These are phyloP conservation scores for Aspergillus fischeri DNA, from an alignment of 2,329 filamentous ascomycete genomes.

Conservation along the genomic window DNA sequence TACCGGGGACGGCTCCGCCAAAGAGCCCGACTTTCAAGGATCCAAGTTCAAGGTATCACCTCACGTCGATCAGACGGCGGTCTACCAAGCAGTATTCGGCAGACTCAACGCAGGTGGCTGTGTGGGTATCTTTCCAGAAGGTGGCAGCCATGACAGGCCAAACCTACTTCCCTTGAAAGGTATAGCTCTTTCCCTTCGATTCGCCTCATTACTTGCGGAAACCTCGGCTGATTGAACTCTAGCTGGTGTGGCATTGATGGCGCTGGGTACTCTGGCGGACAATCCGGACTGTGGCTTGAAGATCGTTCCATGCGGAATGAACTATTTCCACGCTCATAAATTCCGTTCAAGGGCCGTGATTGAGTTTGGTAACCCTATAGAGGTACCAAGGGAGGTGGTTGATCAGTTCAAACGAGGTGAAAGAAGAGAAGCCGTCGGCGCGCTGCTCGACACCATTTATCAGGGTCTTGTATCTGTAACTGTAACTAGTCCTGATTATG, in stretches of 20 bases:
- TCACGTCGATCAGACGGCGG: constrained; percentile 87
- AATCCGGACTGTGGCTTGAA: constrained; percentile 84
- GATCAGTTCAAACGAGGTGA: constrained; percentile 80
- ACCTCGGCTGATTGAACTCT: constrained; percentile 10
- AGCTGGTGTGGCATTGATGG: constrained; percentile 97
- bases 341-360: constrained; percentile 94
- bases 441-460: constrained; percentile 81
- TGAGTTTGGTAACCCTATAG: constrained; percentile 87
- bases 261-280: constrained; percentile 79
- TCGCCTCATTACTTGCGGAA: background rate
- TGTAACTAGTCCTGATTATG: constrained; percentile 88
- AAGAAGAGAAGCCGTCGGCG: constrained; percentile 79
- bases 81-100: constrained; percentile 89
- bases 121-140: constrained; percentile 95
- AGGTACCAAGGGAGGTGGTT: constrained; percentile 77
- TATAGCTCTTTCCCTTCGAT: constrained; percentile 20
- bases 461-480: constrained; percentile 82
- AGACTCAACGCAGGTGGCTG: constrained; percentile 78
- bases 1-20: constrained; percentile 49
- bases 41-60: constrained; percentile 83
- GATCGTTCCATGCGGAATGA: constrained; percentile 97
- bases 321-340: constrained; percentile 98
- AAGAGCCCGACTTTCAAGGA: constrained; percentile 63
- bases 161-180: constrained; percentile 84
- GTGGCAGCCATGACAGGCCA: constrained; percentile 90